Percentiles rank a stretch among this genome's conserved stretches.
These are phyloP conservation scores for Fusarium sp. DNA, from an alignment of 2,329 filamentous ascomycete species.

Conservation along the genomic window DNA sequence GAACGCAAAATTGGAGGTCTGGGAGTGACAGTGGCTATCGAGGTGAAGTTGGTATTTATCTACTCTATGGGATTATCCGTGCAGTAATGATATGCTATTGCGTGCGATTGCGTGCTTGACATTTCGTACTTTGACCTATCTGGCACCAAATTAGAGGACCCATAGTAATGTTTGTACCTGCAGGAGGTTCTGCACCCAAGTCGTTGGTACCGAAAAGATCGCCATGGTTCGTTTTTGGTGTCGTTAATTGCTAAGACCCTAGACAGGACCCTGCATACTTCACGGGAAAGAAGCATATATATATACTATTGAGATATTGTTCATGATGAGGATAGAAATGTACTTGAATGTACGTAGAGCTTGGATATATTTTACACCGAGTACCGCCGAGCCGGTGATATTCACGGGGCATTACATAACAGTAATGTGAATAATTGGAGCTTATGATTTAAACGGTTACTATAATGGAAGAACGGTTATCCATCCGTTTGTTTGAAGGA, in stretches of 20 bases:
- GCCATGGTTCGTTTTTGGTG: too few species aligned
- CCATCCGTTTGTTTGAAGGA: background rate
- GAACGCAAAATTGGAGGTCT: background rate
- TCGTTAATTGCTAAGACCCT: background rate
- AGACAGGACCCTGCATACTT: background rate
- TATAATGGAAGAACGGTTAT: background rate
- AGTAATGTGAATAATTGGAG: slow-evolving; percentile 13
- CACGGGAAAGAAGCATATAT: background rate
- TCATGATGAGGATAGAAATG: background rate
- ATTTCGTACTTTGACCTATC: slow-evolving; percentile 1
- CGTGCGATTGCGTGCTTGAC: slow-evolving; percentile 30
- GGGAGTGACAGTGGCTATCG: background rate
- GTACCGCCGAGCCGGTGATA: slow-evolving; percentile 18
- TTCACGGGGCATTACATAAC: slow-evolving; percentile 20
- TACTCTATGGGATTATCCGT: background rate
- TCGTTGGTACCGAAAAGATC: background rate
- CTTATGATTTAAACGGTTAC: background rate
- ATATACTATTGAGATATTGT: too few species aligned
- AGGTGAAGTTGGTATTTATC: background rate
- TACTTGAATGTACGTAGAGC: background rate
- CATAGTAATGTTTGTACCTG: slow-evolving; percentile 20
- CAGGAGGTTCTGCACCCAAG: background rate
- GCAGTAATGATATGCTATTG: slow-evolving; percentile 4
- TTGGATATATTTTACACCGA: background rate
- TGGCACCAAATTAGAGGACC: slow-evolving; percentile 4